Base-by-base conservation (phyloP, 371 early-diverging fungal genomes). In the Antonospora locustae region DNA sequence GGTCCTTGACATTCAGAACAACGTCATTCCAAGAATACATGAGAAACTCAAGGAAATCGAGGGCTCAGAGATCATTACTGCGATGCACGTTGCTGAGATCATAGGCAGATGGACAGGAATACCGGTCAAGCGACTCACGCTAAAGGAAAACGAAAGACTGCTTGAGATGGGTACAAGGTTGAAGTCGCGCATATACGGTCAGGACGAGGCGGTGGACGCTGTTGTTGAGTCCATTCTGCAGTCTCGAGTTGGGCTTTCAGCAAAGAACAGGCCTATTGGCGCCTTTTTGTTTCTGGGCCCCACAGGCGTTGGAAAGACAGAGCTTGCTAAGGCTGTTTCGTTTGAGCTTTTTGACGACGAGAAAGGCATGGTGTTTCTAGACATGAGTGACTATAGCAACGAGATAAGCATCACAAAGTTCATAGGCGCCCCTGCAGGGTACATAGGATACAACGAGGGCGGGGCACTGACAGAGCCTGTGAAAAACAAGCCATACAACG, bases 351-450 rank as follows among this genome's bases (percentile, higher is more conserved):
- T 88, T 68, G 84, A 87, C 63, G 81, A 81, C 28, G 84, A 86
- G 53, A 76, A 79, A 28, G 81, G 82, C 0, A 79, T 90, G 61
- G 78, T 86, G 23, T 81, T 88, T 30, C 77, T 88, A 41, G 90
- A 90, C 63, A 88, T 88, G 89, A 81, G 81, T 66, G 88, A 90
- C 69, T 82, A 85, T 72, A 81, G 83, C 82, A 83, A 83, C 65
- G 78, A 78, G 67, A 80, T 83, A 58, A 79, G 85, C 37, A 81
- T 86, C 0, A 82, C 83, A 24, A 82, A 86, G 19, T 73, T 90
- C 41, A 80, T 88, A 53, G 90, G 90, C 27, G 84, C 86, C 4
- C 84, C 87, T 32, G 87, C 90, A 2, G 89, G 85, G 3, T 86
- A 86, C 67, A 76, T 86, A 16, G 85, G 86, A 11, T 79, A 81